phyloP scores from a whole-genome alignment of 2,329 filamentous ascomycete genomes.

The Aspergillus neoniger region DNA sequence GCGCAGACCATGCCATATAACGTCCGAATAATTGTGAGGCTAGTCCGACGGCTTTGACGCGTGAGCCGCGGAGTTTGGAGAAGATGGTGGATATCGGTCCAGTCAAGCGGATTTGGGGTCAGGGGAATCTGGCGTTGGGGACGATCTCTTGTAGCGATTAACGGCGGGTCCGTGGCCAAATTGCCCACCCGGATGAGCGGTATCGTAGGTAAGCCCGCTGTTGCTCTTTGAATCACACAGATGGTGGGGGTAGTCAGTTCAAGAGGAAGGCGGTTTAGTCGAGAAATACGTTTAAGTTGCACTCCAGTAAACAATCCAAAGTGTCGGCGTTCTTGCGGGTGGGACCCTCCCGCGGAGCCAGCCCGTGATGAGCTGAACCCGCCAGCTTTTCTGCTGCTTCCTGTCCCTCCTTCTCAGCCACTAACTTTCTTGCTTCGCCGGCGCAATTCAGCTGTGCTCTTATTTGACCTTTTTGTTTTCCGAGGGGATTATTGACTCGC shows the following conservation, averaged over 20 bases:
- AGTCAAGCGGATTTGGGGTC: slow-evolving; percentile 29
- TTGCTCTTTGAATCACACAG: neutral
- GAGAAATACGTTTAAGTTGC: neutral
- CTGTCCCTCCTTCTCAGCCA: neutral
- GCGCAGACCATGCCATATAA: slow-evolving; percentile 38
- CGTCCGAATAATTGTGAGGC: neutral
- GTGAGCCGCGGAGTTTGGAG: slow-evolving; percentile 14
- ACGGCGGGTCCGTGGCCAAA: neutral
- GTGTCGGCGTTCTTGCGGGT: slow-evolving; percentile 18
- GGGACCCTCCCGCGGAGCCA: slow-evolving; percentile 23
- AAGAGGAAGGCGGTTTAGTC: neutral
- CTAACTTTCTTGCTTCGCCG: neutral
- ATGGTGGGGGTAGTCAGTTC: neutral
- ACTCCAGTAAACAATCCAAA: slow-evolving; percentile 10
- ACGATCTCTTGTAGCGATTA: slow-evolving; percentile 2
- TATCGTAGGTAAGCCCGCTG: neutral
- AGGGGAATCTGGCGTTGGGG: slow-evolving; percentile 30
- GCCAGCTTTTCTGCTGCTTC: slow-evolving; percentile 11
- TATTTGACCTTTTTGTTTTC: neutral
- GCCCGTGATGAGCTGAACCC: slow-evolving; percentile 17
- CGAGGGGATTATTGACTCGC: neutral
- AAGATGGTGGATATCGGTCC: slow-evolving; percentile 17
- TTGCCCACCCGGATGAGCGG: slow-evolving; percentile 1
- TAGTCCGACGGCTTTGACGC: slow-evolving; percentile 18
- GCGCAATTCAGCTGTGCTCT: neutral